Base-by-base conservation (phyloP, 148 eudicot genomes). In the Pouteria glomerata region DNA sequence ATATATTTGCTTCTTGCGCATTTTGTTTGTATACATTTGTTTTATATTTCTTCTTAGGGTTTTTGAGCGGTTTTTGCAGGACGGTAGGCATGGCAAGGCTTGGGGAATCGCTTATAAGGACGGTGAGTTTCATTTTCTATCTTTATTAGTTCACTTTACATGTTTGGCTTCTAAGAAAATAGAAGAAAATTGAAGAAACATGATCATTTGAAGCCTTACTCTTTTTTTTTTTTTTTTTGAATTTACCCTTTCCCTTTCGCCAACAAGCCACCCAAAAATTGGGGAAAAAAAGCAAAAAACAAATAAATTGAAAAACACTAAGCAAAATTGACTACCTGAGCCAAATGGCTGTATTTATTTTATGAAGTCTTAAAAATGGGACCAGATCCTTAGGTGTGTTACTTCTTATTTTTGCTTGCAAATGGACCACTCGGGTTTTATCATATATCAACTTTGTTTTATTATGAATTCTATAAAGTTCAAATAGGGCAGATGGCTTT, bases 11-110 rank as follows among this genome's bases (percentile, higher is more conserved):
- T 31, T 57, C 15, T n/a, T 66, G 15, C 42, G n/a, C 53, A 59
- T 47, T 73, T 68, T 15, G 18, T 73, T 59, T n/a, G n/a, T n/a
- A n/a, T 74, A 55, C 31, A 37, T 62, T 62, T 37, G 47, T 35
- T 62, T 59, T 59, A 4, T 35, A 6, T 30, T 27, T 44, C 1
- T 24, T 64, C 12, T 26, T 8, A 35, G 3, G 18, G 41, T 72
- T 50, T 66, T 70, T 70, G 34, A 70, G 39, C 55, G 41, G 5
- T 30, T 70, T 78, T 84, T 82, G 81, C 84, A 93, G 98, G 96
- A 89, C 76, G 98, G 98, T 30, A 80, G 83, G 63, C 98, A 95
- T 67, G 98, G 98, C 50, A 91, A 95, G 77, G 98, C 97, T 67
- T 95, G 98, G 98, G 98, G 98, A 42, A 75, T 88, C 69, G 97